These are phyloP conservation scores for Hericium coralloides DNA, from an alignment of 768 basidiomycete species.

Conservation along the genomic window DNA sequence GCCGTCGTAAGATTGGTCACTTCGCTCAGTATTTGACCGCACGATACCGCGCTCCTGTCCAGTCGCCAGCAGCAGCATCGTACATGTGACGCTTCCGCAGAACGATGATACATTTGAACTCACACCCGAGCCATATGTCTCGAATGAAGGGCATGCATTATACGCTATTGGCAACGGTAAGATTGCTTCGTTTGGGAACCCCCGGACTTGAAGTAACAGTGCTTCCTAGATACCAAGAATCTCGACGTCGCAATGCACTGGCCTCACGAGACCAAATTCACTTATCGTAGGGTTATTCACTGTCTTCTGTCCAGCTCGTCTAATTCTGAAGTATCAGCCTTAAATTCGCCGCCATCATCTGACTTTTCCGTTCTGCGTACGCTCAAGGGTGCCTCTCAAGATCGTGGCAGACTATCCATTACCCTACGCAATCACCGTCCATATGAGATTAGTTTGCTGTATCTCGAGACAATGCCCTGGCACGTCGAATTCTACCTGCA, in stretches of 20 bases:
- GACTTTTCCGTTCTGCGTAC: conserved; percentile 60
- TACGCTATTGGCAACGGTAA: conserved; percentile 46
- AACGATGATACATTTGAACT: conserved; percentile 33
- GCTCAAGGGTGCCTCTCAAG: conserved; percentile 67
- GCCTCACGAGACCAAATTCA: conserved; percentile 40
- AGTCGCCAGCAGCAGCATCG: conserved; percentile 50
- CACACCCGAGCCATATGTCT: conserved; percentile 40
- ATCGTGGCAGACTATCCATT: conserved; percentile 62
- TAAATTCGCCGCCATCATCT: conserved; percentile 31
- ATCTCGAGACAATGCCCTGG: conserved; percentile 93
- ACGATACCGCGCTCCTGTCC: conserved; percentile 58
- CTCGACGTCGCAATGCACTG: conserved; percentile 52
- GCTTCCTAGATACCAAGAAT: conserved; percentile 20
- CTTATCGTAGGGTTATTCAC: conserved; percentile 37
- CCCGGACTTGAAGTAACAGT: conserved; percentile 4
- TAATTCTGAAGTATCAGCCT: conserved; percentile 26
- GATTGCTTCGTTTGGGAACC: conserved; percentile 11
- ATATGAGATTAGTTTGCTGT: conserved; percentile 39
- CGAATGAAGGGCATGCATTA: conserved; percentile 22
- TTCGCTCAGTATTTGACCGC: conserved; percentile 59
- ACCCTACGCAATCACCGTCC: conserved; percentile 49
- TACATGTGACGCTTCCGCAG: conserved; percentile 41
- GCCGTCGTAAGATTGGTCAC: conserved; percentile 56
- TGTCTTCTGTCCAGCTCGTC: background rate
- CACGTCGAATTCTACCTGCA: conserved; percentile 83